phyloP scores from a whole-genome alignment of 2,329 filamentous ascomycete genomes.

The Arthrinium phaeospermum region DNA sequence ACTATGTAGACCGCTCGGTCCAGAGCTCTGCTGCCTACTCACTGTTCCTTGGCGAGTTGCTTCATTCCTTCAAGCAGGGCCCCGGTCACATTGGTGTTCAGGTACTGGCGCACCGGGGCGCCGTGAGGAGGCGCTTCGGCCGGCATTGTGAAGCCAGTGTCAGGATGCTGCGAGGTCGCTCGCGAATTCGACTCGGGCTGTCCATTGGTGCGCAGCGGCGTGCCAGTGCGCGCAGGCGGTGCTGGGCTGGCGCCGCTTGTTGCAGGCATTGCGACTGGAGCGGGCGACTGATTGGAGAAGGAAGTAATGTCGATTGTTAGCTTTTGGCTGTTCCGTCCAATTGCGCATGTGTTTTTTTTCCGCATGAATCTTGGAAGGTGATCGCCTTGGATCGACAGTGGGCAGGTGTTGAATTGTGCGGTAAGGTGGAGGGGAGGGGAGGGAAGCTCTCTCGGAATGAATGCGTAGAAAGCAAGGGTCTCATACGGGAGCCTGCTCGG shows the following conservation, averaged over 20 bases:
- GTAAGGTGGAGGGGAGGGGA: neutral
- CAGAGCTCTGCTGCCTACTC: constrained; percentile 42
- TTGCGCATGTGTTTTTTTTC: neutral
- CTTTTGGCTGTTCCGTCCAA: neutral
- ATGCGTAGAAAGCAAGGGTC: neutral
- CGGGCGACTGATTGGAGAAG: neutral
- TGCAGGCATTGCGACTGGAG: constrained; percentile 33
- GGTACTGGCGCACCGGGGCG: constrained; percentile 71
- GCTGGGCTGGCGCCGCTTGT: constrained; percentile 46
- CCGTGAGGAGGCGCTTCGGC: constrained; percentile 67
- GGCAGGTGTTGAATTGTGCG: too few species aligned
- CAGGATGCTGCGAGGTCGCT: constrained; percentile 63
- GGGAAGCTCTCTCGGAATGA: neutral
- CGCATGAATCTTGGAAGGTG: neutral
- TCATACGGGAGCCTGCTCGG: constrained; percentile 48
- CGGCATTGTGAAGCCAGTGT: constrained; percentile 59
- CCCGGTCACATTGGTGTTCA: constrained; percentile 74
- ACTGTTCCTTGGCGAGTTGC: constrained; percentile 73
- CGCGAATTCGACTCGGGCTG: constrained; percentile 48
- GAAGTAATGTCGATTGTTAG: neutral
- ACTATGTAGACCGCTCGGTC: neutral
- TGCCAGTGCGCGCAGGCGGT: constrained; percentile 52
- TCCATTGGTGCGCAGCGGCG: constrained; percentile 48
- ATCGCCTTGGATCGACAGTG: neutral
- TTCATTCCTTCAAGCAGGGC: constrained; percentile 78